Evolutionary conservation across 306 rosid species (phyloP).

Genomic region (Datisca glomerata): DNA sequence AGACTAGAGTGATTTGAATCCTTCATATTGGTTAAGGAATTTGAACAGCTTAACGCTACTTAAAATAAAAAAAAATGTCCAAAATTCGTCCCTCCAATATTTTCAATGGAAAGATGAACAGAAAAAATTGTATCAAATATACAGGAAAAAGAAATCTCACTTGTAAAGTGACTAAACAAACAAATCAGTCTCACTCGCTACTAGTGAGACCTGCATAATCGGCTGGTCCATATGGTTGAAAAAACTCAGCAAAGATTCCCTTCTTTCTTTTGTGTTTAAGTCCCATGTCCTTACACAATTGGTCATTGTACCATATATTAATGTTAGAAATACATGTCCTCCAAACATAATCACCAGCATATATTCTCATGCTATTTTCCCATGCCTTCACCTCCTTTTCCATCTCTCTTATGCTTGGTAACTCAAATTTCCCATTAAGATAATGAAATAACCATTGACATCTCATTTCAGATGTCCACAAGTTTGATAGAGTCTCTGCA

Average conservation of each 20-base stretch:
- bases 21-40: no score
- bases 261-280: constrained; percentile 30
- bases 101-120: no score
- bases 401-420: constrained; percentile 38
- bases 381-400: constrained; percentile 23
- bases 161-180: no score
- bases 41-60: no score
- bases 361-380: constrained; percentile 23
- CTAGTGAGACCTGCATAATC: no score
- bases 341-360: constrained; percentile 11
- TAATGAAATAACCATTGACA: constrained; percentile 30
- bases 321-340: constrained; percentile 19
- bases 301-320: constrained; percentile 32
- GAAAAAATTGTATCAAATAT: no score
- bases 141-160: no score
- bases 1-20: no score
- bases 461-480: constrained; percentile 21
- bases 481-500: constrained; percentile 22
- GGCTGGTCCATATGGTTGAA: constrained; percentile 26
- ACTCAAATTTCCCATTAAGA: constrained; percentile 25
- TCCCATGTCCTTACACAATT: constrained; percentile 36
- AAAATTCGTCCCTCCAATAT: no score
- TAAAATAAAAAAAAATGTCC: no score
- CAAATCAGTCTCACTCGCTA: no score
- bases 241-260: constrained; percentile 12